Evolutionary conservation across 2,329 filamentous ascomycete species (phyloP).

Genomic region (Aspergillus japonicus): DNA sequence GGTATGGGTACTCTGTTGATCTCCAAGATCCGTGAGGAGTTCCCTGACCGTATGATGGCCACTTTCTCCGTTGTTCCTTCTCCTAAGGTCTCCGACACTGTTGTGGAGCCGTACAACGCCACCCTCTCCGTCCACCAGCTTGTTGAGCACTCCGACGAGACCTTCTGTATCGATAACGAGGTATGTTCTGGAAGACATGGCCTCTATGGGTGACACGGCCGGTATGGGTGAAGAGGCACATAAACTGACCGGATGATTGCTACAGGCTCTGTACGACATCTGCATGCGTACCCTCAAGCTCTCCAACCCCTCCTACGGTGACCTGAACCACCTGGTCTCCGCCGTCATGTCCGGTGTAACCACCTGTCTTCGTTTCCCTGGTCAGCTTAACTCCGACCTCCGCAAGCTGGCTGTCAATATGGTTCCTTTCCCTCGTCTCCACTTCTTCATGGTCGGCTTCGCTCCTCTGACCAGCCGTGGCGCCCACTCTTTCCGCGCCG

Average conservation of each 20-base stretch:
- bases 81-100: slow-evolving; percentile 98
- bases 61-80: slow-evolving; percentile 99
- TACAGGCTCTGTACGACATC: slow-evolving; percentile 91
- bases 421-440: slow-evolving; percentile 99
- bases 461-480: slow-evolving; percentile 93
- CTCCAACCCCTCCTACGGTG: slow-evolving; percentile 95
- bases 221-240: slow-evolving; percentile 1
- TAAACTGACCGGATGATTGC: not conserved
- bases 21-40: slow-evolving; percentile 99
- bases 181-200: slow-evolving; percentile 35
- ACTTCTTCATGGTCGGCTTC: slow-evolving; percentile 99
- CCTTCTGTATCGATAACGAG: slow-evolving; percentile 99
- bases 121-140: slow-evolving; percentile 98
- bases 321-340: slow-evolving; percentile 98
- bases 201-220: no score
- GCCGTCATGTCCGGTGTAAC: slow-evolving; percentile 99
- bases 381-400: slow-evolving; percentile 99
- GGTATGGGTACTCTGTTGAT: slow-evolving; percentile 99
- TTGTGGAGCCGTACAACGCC: slow-evolving; percentile 99
- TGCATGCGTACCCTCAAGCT: slow-evolving; percentile 99
- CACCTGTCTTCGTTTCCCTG: slow-evolving; percentile 97
- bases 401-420: slow-evolving; percentile 99
- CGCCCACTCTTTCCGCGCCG: slow-evolving; percentile 92
- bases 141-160: slow-evolving; percentile 99
- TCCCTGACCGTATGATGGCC: slow-evolving; percentile 99